Base-by-base conservation (phyloP, 1,284 basidiomycete genomes). In the Rhodotorula sp. region DNA sequence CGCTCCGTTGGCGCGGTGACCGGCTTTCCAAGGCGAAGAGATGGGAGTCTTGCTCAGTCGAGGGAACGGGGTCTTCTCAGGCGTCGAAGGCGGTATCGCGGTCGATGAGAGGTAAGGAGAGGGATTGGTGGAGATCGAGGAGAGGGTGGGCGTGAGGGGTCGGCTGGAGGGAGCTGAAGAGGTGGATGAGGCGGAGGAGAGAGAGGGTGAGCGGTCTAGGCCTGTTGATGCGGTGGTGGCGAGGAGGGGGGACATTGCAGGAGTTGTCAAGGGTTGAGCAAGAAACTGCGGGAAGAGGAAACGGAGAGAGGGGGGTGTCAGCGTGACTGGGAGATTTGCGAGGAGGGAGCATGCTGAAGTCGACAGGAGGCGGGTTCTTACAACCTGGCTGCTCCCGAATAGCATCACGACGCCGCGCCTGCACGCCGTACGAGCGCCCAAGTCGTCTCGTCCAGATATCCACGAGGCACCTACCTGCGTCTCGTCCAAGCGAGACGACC, bases 181-280 rank as follows among this genome's bases (percentile, higher is more conserved):
- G 66, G 59, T 62, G 22, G 68, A 63, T 27, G 67, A 74, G 34
- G 68, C 55, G 59, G 72, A 74, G 1, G 72, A 74, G 39, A 74
- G 59, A 1, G 72, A 74, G 8, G 72, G 72, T 1, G 72, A 74
- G 19, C 72, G 62, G 62, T 74, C 72, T 46, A 74, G 72, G 27
- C 34, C n/a, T n/a, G n/a, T n/a, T n/a, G n/a, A n/a, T n/a, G n/a
- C 36, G 20, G 66, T 53, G 0, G 47, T 13, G 32, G 32, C 13
- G 52, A 44, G 39, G 19, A 17, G 11, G 9, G 39, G 13, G 39
- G 39, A 15, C 39, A 44, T 44, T 17, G 39, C 19, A 17, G 39
- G 11, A 10, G 39, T 15, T 17, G 39, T 44, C 13, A n/a, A n/a
- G 39, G 11, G 39, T 44, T 15, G 39, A 44, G 39, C 13, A 44